Percentiles rank a stretch among this genome's conserved stretches.
Conservation (phyloP, 257 asterid genomes). For the Petunia secreta region DNA sequence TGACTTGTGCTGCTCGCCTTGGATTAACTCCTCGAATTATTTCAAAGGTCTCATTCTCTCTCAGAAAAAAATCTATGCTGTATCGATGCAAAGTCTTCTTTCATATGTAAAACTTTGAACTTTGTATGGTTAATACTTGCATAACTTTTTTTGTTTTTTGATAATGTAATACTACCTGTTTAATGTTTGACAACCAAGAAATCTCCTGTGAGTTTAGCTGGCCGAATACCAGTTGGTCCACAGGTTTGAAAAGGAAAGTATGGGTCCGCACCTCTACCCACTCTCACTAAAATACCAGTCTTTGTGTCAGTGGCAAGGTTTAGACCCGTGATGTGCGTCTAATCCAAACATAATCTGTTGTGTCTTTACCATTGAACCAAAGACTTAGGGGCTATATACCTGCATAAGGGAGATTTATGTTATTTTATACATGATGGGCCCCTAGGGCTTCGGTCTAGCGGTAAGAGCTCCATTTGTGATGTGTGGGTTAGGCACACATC, state of each 20-base stretch:
- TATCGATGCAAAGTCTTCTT: not conserved
- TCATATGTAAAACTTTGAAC: not conserved
- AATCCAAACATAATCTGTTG: not conserved
- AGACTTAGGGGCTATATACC: not conserved
- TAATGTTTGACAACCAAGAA: not conserved
- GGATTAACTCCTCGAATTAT: constrained; percentile 80
- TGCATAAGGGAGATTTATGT: not conserved
- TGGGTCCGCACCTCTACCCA: not conserved
- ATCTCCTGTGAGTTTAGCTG: not conserved
- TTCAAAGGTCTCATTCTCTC: constrained; percentile 63
- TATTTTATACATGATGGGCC: not conserved
- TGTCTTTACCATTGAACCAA: not conserved
- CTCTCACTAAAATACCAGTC: not conserved
- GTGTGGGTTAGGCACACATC: no score
- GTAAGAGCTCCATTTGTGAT: no score
- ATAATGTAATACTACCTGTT: not conserved
- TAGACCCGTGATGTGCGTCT: not conserved
- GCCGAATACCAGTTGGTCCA: no score
- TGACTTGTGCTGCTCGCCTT: constrained; percentile 88
- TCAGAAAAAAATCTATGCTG: not conserved
- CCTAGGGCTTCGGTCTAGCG: no score
- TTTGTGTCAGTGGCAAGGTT: not conserved
- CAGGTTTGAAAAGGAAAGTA: no score
- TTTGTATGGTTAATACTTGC: not conserved
- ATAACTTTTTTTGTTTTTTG: not conserved